Percentiles rank a stretch among this genome's conserved stretches.
Evolutionary conservation across 768 basidiomycete genomes (phyloP).

Genomic region (Harrya chromipes): DNA sequence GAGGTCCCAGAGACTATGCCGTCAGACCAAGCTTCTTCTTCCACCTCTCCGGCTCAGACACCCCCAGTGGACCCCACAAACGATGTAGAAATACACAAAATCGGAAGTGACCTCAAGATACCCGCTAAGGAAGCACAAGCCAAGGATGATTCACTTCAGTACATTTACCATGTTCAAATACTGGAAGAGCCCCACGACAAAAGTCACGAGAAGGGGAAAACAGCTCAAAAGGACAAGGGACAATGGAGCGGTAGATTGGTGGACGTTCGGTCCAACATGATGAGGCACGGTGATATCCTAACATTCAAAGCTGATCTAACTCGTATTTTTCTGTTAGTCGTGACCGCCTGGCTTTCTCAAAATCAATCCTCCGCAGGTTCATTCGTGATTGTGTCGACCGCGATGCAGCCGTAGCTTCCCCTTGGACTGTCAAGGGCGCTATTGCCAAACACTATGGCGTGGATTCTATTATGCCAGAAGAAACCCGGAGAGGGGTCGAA

Average conservation of each 20-base stretch:
- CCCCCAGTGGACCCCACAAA: conserved; percentile 46
- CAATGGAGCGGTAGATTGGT: conserved; percentile 74
- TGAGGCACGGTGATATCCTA: conserved; percentile 59
- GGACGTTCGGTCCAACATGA: conserved; percentile 75
- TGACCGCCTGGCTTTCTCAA: conserved; percentile 93
- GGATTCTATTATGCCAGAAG: conserved; percentile 81
- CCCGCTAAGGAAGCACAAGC: conserved; percentile 65
- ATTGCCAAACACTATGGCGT: conserved; percentile 87
- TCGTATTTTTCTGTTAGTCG: conserved; percentile 50
- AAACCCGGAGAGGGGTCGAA: conserved; percentile 74
- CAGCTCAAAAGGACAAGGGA: conserved; percentile 52
- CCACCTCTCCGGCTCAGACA: conserved; percentile 46
- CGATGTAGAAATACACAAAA: conserved; percentile 56
- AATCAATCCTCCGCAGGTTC: conserved; percentile 94
- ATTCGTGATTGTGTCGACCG: conserved; percentile 94
- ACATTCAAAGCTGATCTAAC: conserved; percentile 1
- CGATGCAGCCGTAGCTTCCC: conserved; percentile 87
- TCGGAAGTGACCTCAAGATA: conserved; percentile 78
- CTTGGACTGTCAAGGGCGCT: conserved; percentile 89
- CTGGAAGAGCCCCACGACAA: conserved; percentile 74
- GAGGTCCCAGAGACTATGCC: conserved; percentile 37
- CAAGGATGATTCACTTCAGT: conserved; percentile 76
- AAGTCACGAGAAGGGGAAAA: conserved; percentile 57
- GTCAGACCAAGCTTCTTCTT: conserved; percentile 30
- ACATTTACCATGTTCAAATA: conserved; percentile 86